Base-by-base conservation (phyloP, 2,329 filamentous ascomycete genomes). In the Lasiodiplodia citricola region DNA sequence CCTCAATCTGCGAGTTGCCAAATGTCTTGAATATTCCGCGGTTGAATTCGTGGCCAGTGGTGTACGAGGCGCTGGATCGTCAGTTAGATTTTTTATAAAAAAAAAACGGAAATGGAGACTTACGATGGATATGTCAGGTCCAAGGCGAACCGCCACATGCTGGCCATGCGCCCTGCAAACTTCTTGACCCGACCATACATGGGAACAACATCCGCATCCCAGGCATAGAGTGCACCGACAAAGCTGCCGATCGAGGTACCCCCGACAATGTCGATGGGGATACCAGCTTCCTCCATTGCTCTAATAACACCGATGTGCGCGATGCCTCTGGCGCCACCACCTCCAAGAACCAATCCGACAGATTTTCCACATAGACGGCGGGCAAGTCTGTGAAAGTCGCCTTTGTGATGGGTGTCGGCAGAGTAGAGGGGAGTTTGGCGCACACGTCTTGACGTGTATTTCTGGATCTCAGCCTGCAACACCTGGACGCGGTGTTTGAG, bases 21-120 rank as follows among this genome's bases (percentile, higher is more conserved):
- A 99, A 97, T 0, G 95, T 94, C 80, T 99, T 99, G 88, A 97
- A 99, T 72, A 99, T 97, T 51, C 96, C 96, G 7, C 96, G 92
- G 75, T 99, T 99, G 87, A 99, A 99, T 76, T 99, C 96, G 77
- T 99, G 96, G 0, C 96, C 96, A 0, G 96, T 99, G 0, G 96
- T 99, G 81, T 99, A 99, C 1, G 95, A 97, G 8, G 93, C 93
- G 6, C 80, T 82, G 63, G 0, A 16, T 0, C 1, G 37, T 64
- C 28, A 64, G 47, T 14, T n/a, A 13, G 18, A 1, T 5, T 25
- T 25, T 25, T 25, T 3, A 0, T 25, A 3, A 2, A 25, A 3
- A 28, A 28, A 28, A 28, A 28, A 10, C 1, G n/a, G 58, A 14
- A 14, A 4, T 18, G 23, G 16, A 21, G 18, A 76, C 80, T 75